Evolutionary conservation across 2,329 filamentous ascomycete species (phyloP).

Genomic region (Capronia epimyces): DNA sequence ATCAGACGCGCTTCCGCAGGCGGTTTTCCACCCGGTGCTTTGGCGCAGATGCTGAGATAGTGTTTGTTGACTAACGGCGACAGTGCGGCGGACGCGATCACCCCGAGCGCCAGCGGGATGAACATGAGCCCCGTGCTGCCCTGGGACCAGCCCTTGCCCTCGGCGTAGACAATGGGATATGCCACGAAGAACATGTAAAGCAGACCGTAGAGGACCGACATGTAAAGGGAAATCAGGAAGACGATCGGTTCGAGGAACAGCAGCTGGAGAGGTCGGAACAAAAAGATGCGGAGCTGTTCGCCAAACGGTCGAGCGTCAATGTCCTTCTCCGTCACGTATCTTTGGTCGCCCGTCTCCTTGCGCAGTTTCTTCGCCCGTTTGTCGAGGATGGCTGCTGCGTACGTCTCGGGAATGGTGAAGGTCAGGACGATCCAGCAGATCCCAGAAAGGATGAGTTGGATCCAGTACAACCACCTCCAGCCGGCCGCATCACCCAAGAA

Average conservation of each 20-base stretch:
- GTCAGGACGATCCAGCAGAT: constrained; percentile 69
- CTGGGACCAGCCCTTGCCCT: constrained; percentile 71
- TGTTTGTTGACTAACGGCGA: constrained; percentile 73
- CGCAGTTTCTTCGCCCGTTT: constrained; percentile 66
- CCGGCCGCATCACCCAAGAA: constrained; percentile 64
- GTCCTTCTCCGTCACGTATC: constrained; percentile 73
- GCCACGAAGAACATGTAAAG: constrained; percentile 51
- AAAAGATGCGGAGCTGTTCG: constrained; percentile 66
- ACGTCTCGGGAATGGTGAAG: constrained; percentile 88
- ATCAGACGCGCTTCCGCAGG: constrained; percentile 73
- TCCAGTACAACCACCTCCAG: constrained; percentile 84
- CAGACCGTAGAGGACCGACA: constrained; percentile 66
- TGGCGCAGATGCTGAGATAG: constrained; percentile 60
- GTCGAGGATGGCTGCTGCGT: constrained; percentile 71
- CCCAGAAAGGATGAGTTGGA: constrained; percentile 70
- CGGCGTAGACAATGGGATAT: constrained; percentile 63
- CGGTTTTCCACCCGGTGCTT: constrained; percentile 61
- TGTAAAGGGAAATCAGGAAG: constrained; percentile 76
- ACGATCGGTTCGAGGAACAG: constrained; percentile 81
- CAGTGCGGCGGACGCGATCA: constrained; percentile 61
- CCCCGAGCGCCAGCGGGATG: constrained; percentile 73
- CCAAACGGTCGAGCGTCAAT: constrained; percentile 64
- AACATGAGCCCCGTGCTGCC: constrained; percentile 79
- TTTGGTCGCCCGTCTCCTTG: constrained; percentile 59
- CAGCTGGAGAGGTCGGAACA: constrained; percentile 77